Evolutionary conservation across 2,329 filamentous ascomycete genomes (phyloP).

Genomic region (Paecilomyces sp.): DNA sequence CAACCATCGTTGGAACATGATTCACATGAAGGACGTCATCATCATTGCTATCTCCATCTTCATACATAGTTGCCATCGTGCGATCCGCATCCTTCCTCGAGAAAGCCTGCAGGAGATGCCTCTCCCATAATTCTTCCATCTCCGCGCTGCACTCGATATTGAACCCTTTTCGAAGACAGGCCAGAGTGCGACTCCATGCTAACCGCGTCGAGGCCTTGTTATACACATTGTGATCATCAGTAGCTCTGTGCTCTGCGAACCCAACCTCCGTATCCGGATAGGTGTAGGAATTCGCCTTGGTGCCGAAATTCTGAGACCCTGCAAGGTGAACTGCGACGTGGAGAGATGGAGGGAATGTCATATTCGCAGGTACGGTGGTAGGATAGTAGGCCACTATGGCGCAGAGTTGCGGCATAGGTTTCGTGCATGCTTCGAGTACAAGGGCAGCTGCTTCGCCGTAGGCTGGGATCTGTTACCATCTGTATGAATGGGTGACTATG

Average conservation of each 20-base stretch:
- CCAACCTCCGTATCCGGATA: conserved; percentile 52
- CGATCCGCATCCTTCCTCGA: conserved; percentile 12
- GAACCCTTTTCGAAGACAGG: conserved; percentile 54
- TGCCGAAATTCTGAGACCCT: conserved; percentile 34
- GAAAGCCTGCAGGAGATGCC: conserved; percentile 23
- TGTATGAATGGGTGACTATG: background rate
- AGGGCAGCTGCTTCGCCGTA: conserved; percentile 53
- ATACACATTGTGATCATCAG: conserved; percentile 35
- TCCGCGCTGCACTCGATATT: conserved; percentile 23
- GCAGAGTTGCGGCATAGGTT: conserved; percentile 50
- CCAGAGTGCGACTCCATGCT: conserved; percentile 59
- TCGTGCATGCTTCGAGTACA: conserved; percentile 49
- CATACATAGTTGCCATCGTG: conserved; percentile 13
- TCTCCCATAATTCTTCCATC: conserved; percentile 33
- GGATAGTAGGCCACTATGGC: conserved; percentile 57
- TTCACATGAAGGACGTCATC: conserved; percentile 20
- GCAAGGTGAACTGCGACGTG: conserved; percentile 52
- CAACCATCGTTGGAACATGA: conserved; percentile 28
- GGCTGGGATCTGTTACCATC: conserved; percentile 31
- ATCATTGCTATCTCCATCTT: conserved; percentile 1
- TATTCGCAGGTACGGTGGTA: conserved; percentile 21
- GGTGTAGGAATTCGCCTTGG: conserved; percentile 34
- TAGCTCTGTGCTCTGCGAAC: conserved; percentile 54
- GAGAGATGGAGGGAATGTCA: conserved; percentile 20
- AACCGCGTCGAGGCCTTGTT: conserved; percentile 54